Evolutionary conservation across 2,329 filamentous ascomycete genomes (phyloP), one percentile per base, ranked within the genome.

Genomic region (Trichoderma koningiopsis): DNA sequence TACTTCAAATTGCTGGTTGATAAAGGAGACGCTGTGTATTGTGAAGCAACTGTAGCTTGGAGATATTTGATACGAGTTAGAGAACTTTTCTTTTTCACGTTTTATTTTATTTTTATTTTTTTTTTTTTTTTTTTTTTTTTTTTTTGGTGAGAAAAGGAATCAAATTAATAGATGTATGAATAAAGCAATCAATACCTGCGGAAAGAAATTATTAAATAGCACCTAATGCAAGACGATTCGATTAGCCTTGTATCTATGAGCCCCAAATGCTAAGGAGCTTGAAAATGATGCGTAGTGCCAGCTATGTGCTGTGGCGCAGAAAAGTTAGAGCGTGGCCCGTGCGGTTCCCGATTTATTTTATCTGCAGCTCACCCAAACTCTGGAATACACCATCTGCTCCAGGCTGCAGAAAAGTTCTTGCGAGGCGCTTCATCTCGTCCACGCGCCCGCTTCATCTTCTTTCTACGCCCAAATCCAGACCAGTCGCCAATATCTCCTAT

Each of bases 301-400:
- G 5, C 40, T 19, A 4, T 3, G 16, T 19, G 19, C 33, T 67
- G 68, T 70, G 69, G 65, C 65, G 65, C 59, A 64, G 47, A 16
- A 5, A 57, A 56, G 40, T 57, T 11, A 52, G 33, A 57, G 33
- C 37, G 2, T 72, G 71, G 74, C 66, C 72, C 70, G 75, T 75
- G 74, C 74, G 70, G 60, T 8, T 33, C 53, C 73, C 40, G 40
- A 70, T 66, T 64, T 37, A 31, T 59, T 53, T 58, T 52, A 56
- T 56, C 13, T 59, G n/a, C 47, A 33, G 19, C 7, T 5, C 43
- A 24, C 29, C 35, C 14, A 37, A 19, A 11, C 16, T 22, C 49
- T 68, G 6, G 35, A 63, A 63, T 52, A 64, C 40, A 58, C 22
- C 52, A 56, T 68, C 40, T 47, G 66, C 66, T 27, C 63, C 37